Evolutionary conservation across 2,329 filamentous ascomycete genomes (phyloP).

Genomic region (Microdochium trichocladiopsis): DNA sequence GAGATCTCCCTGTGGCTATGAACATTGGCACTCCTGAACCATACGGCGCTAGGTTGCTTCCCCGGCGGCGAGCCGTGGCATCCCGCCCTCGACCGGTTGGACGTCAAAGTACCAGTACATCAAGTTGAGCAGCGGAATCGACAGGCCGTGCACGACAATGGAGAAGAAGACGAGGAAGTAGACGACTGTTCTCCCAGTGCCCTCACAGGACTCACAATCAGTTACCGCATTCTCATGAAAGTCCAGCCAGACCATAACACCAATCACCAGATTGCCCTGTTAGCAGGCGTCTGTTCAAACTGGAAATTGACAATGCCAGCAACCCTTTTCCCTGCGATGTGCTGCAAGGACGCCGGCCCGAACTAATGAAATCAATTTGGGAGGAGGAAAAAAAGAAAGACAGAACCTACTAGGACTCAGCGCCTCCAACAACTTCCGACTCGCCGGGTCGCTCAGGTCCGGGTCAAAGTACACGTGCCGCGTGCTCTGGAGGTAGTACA

Average conservation of each 20-base stretch:
- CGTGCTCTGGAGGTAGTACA: slow-evolving; percentile 10
- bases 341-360: too few species aligned
- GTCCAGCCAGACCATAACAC: too few species aligned
- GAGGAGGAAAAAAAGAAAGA: background rate
- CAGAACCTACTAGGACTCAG: background rate
- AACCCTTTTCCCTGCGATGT: too few species aligned
- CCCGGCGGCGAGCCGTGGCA: background rate
- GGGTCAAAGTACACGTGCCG: background rate
- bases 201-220: too few species aligned
- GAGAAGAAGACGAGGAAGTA: slow-evolving; percentile 1
- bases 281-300: too few species aligned
- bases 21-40: too few species aligned
- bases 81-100: background rate
- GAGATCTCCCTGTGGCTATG: too few species aligned
- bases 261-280: too few species aligned
- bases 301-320: too few species aligned
- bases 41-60: too few species aligned
- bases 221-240: too few species aligned
- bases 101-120: background rate
- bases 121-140: background rate
- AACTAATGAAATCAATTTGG: background rate
- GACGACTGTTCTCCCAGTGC: background rate
- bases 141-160: background rate
- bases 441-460: background rate
- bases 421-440: background rate